Evolutionary conservation across 345 rosid genomes (phyloP).

Genomic region (Citrus mangshanensis): DNA sequence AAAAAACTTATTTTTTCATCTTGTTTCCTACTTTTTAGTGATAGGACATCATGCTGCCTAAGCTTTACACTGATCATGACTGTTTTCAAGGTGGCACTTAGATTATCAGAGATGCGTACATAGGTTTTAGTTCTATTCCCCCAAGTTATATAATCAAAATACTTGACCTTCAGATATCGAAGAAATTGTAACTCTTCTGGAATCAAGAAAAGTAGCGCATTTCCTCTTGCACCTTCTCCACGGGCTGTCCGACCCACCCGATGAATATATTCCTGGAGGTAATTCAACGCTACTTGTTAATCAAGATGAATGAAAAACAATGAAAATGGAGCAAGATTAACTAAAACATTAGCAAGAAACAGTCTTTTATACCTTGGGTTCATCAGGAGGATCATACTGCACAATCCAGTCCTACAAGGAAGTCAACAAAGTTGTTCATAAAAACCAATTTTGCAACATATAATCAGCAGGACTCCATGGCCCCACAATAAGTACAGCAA

Average conservation of each 20-base stretch:
- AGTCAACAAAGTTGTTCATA: background rate
- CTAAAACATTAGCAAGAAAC: background rate
- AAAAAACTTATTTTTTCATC: too few species aligned
- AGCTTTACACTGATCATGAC: background rate
- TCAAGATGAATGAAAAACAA: background rate
- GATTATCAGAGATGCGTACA: background rate
- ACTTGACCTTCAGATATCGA: constrained; percentile 75
- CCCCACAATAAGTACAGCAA: background rate
- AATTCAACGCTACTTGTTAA: constrained; percentile 8
- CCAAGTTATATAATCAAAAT: background rate
- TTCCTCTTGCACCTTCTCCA: constrained; percentile 97
- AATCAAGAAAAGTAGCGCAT: constrained; percentile 83
- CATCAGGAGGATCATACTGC: constrained; percentile 99
- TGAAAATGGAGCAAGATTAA: background rate
- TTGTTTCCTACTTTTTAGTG: background rate
- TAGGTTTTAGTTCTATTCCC: background rate
- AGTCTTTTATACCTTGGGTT: constrained; percentile 63
- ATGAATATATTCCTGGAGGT: constrained; percentile 85
- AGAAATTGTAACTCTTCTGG: constrained; percentile 94
- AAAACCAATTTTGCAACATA: background rate
- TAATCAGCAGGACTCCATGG: background rate
- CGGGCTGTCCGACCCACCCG: constrained; percentile 99
- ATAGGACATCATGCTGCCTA: background rate
- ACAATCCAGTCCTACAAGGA: constrained; percentile 89
- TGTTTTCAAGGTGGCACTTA: background rate